Evolutionary conservation across 2,329 filamentous ascomycete genomes (phyloP).

Genomic region (Westerdykella sp.): DNA sequence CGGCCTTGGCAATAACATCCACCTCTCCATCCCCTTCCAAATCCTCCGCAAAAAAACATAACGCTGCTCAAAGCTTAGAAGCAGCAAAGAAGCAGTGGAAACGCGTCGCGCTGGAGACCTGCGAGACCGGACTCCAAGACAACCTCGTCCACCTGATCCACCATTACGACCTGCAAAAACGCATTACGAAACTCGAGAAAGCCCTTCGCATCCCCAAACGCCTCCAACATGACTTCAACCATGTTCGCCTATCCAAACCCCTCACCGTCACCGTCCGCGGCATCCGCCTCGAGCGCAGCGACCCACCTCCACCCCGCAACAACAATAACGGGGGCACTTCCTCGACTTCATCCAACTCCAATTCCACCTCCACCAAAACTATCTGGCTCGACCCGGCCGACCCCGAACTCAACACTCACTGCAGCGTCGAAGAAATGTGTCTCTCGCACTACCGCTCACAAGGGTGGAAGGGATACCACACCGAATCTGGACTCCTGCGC

Average conservation of each 20-base stretch:
- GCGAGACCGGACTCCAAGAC: slow-evolving; percentile 81
- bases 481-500: slow-evolving; percentile 85
- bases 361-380: slow-evolving; percentile 59
- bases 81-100: slow-evolving; percentile 78
- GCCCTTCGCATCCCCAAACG: slow-evolving; percentile 74
- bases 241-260: slow-evolving; percentile 71
- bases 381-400: slow-evolving; percentile 78
- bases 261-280: slow-evolving; percentile 70
- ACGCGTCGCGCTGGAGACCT: slow-evolving; percentile 67
- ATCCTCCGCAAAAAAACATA: slow-evolving; percentile 20
- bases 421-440: slow-evolving; percentile 91
- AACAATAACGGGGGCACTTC: slow-evolving; percentile 38
- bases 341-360: slow-evolving; percentile 25
- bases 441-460: slow-evolving; percentile 73
- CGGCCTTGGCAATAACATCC: slow-evolving; percentile 27
- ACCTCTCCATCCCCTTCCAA: slow-evolving; percentile 24
- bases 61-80: slow-evolving; percentile 36
- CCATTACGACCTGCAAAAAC: slow-evolving; percentile 91
- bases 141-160: slow-evolving; percentile 84
- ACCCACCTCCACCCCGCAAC: slow-evolving; percentile 30
- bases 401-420: slow-evolving; percentile 55
- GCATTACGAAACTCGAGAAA: slow-evolving; percentile 85
- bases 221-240: slow-evolving; percentile 86
- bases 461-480: slow-evolving; percentile 93
- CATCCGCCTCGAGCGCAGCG: slow-evolving; percentile 64